These are phyloP conservation scores for Suaeda aralocaspica DNA, from an alignment of 148 eudicot genomes.

Conservation along the genomic window DNA sequence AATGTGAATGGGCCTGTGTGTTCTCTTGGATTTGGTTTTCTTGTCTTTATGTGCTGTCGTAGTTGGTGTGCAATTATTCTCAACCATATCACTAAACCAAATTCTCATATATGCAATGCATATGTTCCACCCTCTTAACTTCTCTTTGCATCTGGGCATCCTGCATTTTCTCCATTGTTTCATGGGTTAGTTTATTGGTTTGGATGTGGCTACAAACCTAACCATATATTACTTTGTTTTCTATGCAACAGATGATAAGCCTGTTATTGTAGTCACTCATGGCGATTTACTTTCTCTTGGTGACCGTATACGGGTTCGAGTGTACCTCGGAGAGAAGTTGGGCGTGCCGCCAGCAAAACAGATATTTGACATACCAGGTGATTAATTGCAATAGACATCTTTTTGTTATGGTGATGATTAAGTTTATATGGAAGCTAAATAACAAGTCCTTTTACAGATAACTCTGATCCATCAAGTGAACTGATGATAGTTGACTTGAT, in stretches of 20 bases:
- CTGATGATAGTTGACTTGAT: constrained; percentile 56
- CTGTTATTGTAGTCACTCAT: constrained; percentile 74
- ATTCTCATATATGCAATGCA: background rate
- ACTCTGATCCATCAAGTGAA: constrained; percentile 45
- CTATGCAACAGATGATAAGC: constrained; percentile 72
- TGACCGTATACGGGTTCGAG: constrained; percentile 63
- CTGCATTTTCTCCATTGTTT: background rate
- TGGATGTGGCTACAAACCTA: background rate
- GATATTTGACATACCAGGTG: constrained; percentile 88
- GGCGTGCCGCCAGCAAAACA: constrained; percentile 67
- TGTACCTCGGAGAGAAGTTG: constrained; percentile 68
- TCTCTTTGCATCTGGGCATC: background rate
- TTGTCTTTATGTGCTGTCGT: background rate
- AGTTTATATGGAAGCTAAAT: constrained; percentile 3
- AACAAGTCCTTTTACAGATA: constrained; percentile 40
- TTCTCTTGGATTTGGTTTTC: background rate
- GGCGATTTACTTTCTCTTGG: constrained; percentile 72
- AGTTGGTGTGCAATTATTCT: background rate
- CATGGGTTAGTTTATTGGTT: background rate
- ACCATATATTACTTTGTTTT: constrained; percentile 8
- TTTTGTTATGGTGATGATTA: constrained; percentile 3
- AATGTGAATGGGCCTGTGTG: background rate
- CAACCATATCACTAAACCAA: background rate
- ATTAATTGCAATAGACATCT: background rate
- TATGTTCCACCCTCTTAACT: background rate